Evolutionary conservation across 1,284 basidiomycete species (phyloP), one percentile per base, ranked within the genome.

Genomic region (Cryptococcus neoformans): DNA sequence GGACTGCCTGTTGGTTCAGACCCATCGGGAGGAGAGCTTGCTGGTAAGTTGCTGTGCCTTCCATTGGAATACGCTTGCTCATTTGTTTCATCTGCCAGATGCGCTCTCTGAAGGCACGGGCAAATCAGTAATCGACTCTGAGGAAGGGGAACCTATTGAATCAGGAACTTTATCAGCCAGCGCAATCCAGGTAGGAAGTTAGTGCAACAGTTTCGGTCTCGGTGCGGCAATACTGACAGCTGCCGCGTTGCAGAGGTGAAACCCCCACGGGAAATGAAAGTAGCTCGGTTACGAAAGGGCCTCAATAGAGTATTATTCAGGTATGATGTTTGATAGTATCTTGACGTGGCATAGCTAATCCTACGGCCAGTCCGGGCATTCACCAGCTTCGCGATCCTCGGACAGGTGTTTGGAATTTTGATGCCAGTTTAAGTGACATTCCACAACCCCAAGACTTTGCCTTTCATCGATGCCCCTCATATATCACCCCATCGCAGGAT

Each of bases 331-430:
- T 34, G 28, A 28, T 4, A 28, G 2, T 28, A 28, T 28, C 28
- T 28, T 28, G 28, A 28, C 4, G 28, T 28, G 28, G 4, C 28
- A 57, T 54, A 34, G 51, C 12, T 44, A 56, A 44, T 51, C 8
- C 1, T 53, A 46, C 14, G 6, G 39, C 0, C 54, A 93, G 90
- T 65, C 90, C 90, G 3, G 92, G 92, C n/a, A 87, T 96, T 0
- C 90, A 95, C 69, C 91, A 89, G 86, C 76, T 97, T 2, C 85
- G 86, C 66, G 93, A 99, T 68, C 89, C 90, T 1, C 83, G 90
- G 8, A 89, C 92, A 0, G 83, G 85, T 6, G 87, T 91, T 6
- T 95, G 91, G 79, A 96, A 96, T 72, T 98, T 92, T 70, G 78
- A 86, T 0, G 83, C 85, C 1, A 83, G 83, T 3, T 54, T 64